phyloP scores from a whole-genome alignment of 768 basidiomycete species.

The Hemileccinum impolitum region DNA sequence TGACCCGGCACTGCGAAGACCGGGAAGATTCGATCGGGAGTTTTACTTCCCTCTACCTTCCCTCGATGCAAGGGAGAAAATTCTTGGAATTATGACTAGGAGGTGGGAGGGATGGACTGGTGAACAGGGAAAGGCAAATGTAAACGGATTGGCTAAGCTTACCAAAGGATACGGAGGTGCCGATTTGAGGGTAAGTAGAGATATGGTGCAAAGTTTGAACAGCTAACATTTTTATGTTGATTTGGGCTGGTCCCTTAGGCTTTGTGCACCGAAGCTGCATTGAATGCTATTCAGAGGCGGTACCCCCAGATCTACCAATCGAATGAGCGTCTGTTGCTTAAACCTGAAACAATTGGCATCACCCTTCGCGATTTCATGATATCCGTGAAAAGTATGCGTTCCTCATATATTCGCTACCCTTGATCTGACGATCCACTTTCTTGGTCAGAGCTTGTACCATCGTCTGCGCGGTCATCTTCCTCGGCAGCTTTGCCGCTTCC shows the following conservation, averaged over 20 bases:
- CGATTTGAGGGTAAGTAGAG: slow-evolving; percentile 85
- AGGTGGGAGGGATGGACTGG: slow-evolving; percentile 85
- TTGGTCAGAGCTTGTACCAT: slow-evolving; percentile 81
- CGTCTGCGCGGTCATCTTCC: slow-evolving; percentile 87
- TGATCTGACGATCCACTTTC: neutral
- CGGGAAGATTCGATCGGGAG: slow-evolving; percentile 95
- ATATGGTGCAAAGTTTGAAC: neutral
- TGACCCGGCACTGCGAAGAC: slow-evolving; percentile 90
- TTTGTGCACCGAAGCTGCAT: slow-evolving; percentile 91
- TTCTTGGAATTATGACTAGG: slow-evolving; percentile 84
- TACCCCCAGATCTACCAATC: slow-evolving; percentile 98
- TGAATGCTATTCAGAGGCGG: slow-evolving; percentile 92
- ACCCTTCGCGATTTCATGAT: slow-evolving; percentile 94
- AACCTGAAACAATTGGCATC: slow-evolving; percentile 82
- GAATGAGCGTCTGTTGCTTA: slow-evolving; percentile 75
- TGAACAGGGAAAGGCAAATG: slow-evolving; percentile 43
- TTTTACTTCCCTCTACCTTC: slow-evolving; percentile 95
- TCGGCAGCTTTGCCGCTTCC: slow-evolving; percentile 86
- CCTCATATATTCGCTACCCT: neutral
- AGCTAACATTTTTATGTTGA: slow-evolving; percentile 2
- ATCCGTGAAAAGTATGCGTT: slow-evolving; percentile 80
- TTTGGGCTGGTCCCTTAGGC: slow-evolving; percentile 47
- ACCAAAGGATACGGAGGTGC: slow-evolving; percentile 99
- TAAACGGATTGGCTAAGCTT: slow-evolving; percentile 72
- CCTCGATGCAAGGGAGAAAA: slow-evolving; percentile 80